Base-by-base conservation (phyloP, 352 stramenopile species). In the Salisapilia sapeloensis region DNA sequence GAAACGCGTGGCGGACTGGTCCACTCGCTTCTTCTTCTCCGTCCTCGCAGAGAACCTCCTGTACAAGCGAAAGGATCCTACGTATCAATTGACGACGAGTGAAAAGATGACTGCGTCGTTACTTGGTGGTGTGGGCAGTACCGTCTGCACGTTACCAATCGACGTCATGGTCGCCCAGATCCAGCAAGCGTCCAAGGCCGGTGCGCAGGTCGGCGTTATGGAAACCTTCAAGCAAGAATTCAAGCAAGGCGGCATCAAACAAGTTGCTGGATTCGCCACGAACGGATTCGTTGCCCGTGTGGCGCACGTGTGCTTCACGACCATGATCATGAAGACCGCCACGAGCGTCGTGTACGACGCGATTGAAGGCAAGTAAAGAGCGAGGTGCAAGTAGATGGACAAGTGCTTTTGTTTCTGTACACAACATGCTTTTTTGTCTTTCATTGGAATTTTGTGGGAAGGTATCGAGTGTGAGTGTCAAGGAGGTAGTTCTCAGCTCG, bases 111-210 rank as follows among this genome's bases (percentile, higher is more conserved):
- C 48, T 6, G 61, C 78, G 14, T 93, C 75, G 35, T 53, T 96
- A 30, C 33, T 91, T 12, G 86, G 86, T 18, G 86, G 86, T 29
- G 61, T 62, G 4, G 26, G 74, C 32, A 91, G 63, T 24, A 67
- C 79, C 6, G 43, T 89, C 12, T 29, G 67, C 29, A 96, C 86
- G 23, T 56, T 96, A 35, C 86, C 86, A 3, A 74, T 96, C 35
- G 86, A 96, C 45, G 84, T 96, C 14, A 62, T 94, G 44, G 84
- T 96, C 16, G 78, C 84, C 23, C 86, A 95, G 52, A 95, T 93
- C 49, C 86, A 96, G 53, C 67, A 92, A 44, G 76, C 80, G 13
- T 83, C 70, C 41, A 92, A 92, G 54, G 80, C 80, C 10, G 78
- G 76, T 29, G 50, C 67, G 14, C 69, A 85, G 44, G 80, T 94